Percentiles rank a stretch among this genome's conserved stretches.
Evolutionary conservation across 768 basidiomycete genomes (phyloP).

Genomic region (Kondoa subrosea): DNA sequence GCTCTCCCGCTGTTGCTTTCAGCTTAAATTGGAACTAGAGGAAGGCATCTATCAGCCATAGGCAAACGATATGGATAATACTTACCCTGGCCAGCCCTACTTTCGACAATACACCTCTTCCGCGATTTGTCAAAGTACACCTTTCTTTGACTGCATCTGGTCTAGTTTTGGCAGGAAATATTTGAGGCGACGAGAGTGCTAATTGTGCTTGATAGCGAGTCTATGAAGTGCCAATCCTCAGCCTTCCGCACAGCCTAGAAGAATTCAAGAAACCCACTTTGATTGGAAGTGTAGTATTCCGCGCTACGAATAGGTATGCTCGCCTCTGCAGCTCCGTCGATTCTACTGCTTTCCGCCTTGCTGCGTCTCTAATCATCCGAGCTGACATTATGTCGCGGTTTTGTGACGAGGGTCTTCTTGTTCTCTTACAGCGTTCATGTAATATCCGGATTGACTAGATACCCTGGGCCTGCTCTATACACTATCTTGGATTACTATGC

Average conservation of each 20-base stretch:
- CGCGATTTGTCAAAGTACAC: conserved; percentile 16
- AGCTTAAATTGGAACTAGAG: conserved; percentile 20
- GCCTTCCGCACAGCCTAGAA: neutral
- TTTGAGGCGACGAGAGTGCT: conserved; percentile 7
- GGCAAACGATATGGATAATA: neutral
- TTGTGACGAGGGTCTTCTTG: no score
- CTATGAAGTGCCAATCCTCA: conserved; percentile 1
- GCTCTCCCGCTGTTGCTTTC: conserved; percentile 10
- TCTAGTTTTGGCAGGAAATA: conserved; percentile 15
- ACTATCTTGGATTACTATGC: no score
- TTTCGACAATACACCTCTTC: conserved; percentile 17
- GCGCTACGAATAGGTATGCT: conserved; percentile 20
- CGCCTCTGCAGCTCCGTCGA: conserved; percentile 11
- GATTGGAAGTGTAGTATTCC: conserved; percentile 15
- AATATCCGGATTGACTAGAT: no score
- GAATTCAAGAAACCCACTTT: conserved; percentile 3
- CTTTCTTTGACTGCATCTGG: conserved; percentile 17
- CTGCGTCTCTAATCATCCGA: conserved; percentile 10
- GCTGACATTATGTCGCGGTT: neutral
- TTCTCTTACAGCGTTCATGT: no score
- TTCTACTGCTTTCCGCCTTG: conserved; percentile 16
- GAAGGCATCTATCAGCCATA: neutral
- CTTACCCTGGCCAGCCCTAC: conserved; percentile 17
- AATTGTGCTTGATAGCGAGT: conserved; percentile 19
- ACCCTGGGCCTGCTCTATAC: no score